Conservation (phyloP, 306 rosid species). For the Citrullus mucosospermus region DNA sequence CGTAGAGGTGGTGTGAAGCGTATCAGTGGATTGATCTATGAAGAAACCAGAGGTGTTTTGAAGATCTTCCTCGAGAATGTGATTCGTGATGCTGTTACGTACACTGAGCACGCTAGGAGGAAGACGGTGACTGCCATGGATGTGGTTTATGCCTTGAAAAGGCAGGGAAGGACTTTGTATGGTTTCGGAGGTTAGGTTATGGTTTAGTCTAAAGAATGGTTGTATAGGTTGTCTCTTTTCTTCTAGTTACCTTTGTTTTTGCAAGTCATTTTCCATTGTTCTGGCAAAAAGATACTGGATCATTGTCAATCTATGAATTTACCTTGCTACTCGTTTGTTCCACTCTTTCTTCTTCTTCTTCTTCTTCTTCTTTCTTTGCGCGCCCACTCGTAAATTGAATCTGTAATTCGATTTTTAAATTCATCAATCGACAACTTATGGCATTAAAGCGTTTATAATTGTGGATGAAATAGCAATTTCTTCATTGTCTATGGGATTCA, state of each 20-base stretch:
- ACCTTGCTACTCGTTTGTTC: not conserved
- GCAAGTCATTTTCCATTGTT: not conserved
- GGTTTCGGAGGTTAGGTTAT: constrained; percentile 19
- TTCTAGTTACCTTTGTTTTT: not conserved
- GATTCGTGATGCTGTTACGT: constrained; percentile 24
- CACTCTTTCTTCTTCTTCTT: not conserved
- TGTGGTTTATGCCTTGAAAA: constrained; percentile 16
- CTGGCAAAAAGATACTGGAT: not conserved
- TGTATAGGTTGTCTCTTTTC: not conserved
- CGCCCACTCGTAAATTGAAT: not conserved
- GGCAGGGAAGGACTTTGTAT: constrained; percentile 22
- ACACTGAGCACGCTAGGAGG: constrained; percentile 19
- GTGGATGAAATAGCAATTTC: too few relatives aligned
- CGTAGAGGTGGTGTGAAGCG: constrained; percentile 26
- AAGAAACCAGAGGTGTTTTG: constrained; percentile 22
- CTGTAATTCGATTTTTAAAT: not conserved
- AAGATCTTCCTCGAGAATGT: constrained; percentile 24
- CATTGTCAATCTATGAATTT: not conserved
- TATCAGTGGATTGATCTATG: constrained; percentile 20
- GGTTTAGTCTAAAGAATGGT: not conserved
- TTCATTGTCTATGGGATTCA: too few relatives aligned
- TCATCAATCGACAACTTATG: not conserved
- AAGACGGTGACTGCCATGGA: constrained; percentile 24
- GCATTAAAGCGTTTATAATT: too few relatives aligned
- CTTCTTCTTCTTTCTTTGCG: not conserved